Conservation (phyloP, 768 basidiomycete species). For the Rhodotorula babjevae region DNA sequence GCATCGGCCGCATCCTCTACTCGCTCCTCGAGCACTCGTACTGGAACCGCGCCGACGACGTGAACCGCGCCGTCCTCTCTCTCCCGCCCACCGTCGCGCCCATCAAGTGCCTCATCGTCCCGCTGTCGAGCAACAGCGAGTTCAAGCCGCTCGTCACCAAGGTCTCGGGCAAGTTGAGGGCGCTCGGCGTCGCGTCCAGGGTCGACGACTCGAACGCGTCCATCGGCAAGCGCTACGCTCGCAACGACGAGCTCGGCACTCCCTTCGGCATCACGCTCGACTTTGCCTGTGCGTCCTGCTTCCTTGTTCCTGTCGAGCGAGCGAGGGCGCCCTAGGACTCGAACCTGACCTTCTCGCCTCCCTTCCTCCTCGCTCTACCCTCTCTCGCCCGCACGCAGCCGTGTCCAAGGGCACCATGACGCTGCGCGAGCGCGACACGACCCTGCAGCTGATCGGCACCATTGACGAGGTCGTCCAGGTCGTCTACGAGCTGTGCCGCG, state of each 20-base stretch:
- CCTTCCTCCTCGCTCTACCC: not conserved
- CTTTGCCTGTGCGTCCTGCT: conserved; percentile 76
- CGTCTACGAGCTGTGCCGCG: conserved; percentile 71
- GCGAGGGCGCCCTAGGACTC: no score
- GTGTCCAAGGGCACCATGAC: conserved; percentile 90
- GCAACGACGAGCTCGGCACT: conserved; percentile 97
- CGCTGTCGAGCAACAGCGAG: conserved; percentile 76
- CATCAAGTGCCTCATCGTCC: conserved; percentile 93
- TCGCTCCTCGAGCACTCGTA: conserved; percentile 89
- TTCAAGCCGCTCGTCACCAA: conserved; percentile 78
- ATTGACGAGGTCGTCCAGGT: conserved; percentile 83
- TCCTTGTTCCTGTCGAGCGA: no score
- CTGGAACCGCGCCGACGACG: conserved; percentile 89
- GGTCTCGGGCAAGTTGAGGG: conserved; percentile 80
- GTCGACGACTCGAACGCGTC: conserved; percentile 93
- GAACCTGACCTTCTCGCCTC: conserved; percentile 26
- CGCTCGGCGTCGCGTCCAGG: conserved; percentile 80
- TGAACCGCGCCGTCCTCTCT: conserved; percentile 85
- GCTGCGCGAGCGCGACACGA: conserved; percentile 90
- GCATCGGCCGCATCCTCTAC: conserved; percentile 92
- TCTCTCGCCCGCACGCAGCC: conserved; percentile 53
- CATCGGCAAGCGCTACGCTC: conserved; percentile 93
- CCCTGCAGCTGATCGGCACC: conserved; percentile 79
- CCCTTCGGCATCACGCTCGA: conserved; percentile 94
- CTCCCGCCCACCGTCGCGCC: conserved; percentile 85